Evolutionary conservation across 2,329 filamentous ascomycete genomes (phyloP).

Genomic region (Trichoderma hamatum): DNA sequence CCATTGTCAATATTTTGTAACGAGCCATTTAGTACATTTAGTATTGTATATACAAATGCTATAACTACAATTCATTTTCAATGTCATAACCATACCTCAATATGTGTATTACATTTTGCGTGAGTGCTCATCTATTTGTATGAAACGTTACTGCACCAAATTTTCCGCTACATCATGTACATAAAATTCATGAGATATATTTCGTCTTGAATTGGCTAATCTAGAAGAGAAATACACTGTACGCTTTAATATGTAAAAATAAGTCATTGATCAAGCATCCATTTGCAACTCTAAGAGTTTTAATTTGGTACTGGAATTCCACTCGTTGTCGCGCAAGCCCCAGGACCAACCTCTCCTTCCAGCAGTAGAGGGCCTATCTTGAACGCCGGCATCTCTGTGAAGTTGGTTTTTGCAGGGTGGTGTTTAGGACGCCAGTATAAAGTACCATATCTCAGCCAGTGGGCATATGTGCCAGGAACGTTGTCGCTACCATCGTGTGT

Average conservation of each 20-base stretch:
- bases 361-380: conserved; percentile 42
- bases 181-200: background rate
- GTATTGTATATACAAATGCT: background rate
- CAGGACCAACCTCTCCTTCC: conserved; percentile 7
- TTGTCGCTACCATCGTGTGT: conserved; percentile 52
- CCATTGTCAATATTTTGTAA: background rate
- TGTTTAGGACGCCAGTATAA: conserved; percentile 50
- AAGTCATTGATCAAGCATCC: background rate
- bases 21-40: background rate
- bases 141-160: background rate
- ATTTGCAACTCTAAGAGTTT: background rate
- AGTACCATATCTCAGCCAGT: conserved; percentile 57
- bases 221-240: background rate
- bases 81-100: background rate
- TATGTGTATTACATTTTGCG: background rate
- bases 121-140: background rate
- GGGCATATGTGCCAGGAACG: conserved; percentile 55
- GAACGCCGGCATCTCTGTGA: conserved; percentile 41
- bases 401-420: conserved; percentile 42
- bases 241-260: background rate
- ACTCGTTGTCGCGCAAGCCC: background rate
- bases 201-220: background rate
- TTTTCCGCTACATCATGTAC: background rate
- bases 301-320: background rate
- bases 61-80: background rate